Conservation (phyloP, 2,329 filamentous ascomycete species). For the Penicillium sp. region DNA sequence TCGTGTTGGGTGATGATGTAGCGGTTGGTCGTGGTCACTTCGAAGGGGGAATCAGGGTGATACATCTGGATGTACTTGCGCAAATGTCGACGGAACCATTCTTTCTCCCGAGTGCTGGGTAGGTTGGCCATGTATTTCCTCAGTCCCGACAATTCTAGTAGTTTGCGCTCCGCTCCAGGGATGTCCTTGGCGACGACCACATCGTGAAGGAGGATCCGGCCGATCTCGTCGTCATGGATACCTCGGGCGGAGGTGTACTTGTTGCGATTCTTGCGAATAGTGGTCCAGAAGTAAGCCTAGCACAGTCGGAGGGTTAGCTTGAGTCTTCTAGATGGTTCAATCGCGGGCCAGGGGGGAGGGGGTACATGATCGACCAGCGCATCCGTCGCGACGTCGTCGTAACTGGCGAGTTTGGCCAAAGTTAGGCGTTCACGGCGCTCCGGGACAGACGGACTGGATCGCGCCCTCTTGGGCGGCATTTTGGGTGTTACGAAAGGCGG, state of each 20-base stretch:
- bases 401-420: slow-evolving; percentile 82
- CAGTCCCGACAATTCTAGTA: slow-evolving; percentile 75
- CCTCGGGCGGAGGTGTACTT: slow-evolving; percentile 85
- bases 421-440: slow-evolving; percentile 72
- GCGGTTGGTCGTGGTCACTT: slow-evolving; percentile 90
- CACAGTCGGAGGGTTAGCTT: slow-evolving; percentile 25
- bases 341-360: background rate
- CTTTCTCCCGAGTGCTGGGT: slow-evolving; percentile 76
- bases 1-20: slow-evolving; percentile 92
- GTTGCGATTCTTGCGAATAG: slow-evolving; percentile 88
- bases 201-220: slow-evolving; percentile 63
- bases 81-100: slow-evolving; percentile 83
- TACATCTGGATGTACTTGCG: slow-evolving; percentile 93
- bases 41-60: slow-evolving; percentile 89
- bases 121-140: slow-evolving; percentile 71
- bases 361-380: slow-evolving; percentile 88
- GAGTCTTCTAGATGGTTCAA: background rate
- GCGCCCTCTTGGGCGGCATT: slow-evolving; percentile 45
- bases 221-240: slow-evolving; percentile 68
- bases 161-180: slow-evolving; percentile 68
- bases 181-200: slow-evolving; percentile 77
- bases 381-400: slow-evolving; percentile 96
- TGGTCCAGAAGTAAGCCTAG: slow-evolving; percentile 94
- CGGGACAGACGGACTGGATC: slow-evolving; percentile 32
- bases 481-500: slow-evolving; percentile 9